A percentile compares a stretch with the other conserved stretches of the same genome.
Conservation (phyloP, 148 eudicot species). For the Silene uniflora region DNA sequence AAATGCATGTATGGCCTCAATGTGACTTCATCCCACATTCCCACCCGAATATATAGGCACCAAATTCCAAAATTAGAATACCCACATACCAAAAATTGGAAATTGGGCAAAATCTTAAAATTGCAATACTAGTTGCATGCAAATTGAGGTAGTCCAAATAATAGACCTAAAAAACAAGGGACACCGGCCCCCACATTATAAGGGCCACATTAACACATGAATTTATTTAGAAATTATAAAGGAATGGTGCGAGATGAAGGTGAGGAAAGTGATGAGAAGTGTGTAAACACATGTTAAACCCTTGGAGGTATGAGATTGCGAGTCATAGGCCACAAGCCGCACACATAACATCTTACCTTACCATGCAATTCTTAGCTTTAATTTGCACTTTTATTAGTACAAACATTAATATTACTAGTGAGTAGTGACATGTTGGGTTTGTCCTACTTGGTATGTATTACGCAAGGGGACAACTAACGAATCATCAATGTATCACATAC, state of each 20-base stretch:
- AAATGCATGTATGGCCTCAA: too few relatives aligned
- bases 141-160: not conserved
- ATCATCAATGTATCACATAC: too few relatives aligned
- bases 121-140: not conserved
- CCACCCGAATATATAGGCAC: not conserved
- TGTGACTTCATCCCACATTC: too few relatives aligned
- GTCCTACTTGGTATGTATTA: not conserved
- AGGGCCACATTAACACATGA: not conserved
- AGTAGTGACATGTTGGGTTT: not conserved
- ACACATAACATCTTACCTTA: constrained; percentile 4
- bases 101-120: not conserved
- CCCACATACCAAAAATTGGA: not conserved
- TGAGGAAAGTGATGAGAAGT: not conserved
- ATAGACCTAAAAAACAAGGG: not conserved
- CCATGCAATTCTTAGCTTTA: constrained; percentile 9
- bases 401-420: not conserved
- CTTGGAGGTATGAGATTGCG: not conserved
- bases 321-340: constrained; percentile 8
- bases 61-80: constrained; percentile 1
- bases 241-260: constrained; percentile 9
- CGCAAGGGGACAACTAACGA: not conserved
- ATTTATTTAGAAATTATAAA: not conserved
- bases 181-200: not conserved
- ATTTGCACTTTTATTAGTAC: not conserved
- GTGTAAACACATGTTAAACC: not conserved